Conservation (phyloP, 2,329 filamentous ascomycete species). For the Aspergillus brunneoviolaceus region DNA sequence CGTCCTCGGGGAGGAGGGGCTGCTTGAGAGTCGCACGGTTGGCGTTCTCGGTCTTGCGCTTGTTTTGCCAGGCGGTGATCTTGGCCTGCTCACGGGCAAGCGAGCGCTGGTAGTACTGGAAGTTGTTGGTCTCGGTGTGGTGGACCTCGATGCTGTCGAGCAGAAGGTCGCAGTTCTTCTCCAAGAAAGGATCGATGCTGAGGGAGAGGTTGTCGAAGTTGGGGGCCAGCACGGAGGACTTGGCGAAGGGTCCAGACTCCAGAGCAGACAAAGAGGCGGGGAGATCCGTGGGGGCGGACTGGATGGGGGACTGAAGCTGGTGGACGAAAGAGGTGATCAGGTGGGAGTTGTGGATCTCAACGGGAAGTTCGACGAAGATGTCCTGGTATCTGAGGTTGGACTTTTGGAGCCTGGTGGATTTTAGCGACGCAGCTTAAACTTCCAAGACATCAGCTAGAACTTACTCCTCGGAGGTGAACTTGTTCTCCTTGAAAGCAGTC, state of each 20-base stretch:
- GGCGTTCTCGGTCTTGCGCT: constrained; percentile 94
- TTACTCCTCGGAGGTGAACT: constrained; percentile 95
- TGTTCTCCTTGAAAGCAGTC: constrained; percentile 89
- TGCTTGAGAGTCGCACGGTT: constrained; percentile 84
- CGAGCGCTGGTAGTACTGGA: constrained; percentile 94
- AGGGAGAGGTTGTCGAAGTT: constrained; percentile 89
- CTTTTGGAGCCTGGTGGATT: constrained; percentile 74
- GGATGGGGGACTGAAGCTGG: constrained; percentile 72
- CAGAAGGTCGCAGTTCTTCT: constrained; percentile 96
- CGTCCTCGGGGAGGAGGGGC: constrained; percentile 83
- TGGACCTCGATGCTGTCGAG: constrained; percentile 96
- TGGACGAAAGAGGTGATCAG: constrained; percentile 93
- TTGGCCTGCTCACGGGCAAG: constrained; percentile 92
- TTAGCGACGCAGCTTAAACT: constrained; percentile 15
- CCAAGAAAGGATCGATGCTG: constrained; percentile 93
- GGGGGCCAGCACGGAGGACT: constrained; percentile 69
- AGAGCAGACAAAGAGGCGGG: constrained; percentile 79
- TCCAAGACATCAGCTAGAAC: constrained; percentile 28
- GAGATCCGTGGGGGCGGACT: constrained; percentile 67
- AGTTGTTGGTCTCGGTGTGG: constrained; percentile 99
- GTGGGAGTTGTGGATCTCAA: constrained; percentile 94
- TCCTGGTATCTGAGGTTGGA: constrained; percentile 91
- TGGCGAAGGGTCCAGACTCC: constrained; percentile 60
- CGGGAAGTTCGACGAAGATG: constrained; percentile 85
- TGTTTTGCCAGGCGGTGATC: constrained; percentile 93